A percentile compares a stretch with the other conserved stretches of the same genome.
phyloP scores from a whole-genome alignment of 352 stramenopile species.

The Phytophthora aleatoria region DNA sequence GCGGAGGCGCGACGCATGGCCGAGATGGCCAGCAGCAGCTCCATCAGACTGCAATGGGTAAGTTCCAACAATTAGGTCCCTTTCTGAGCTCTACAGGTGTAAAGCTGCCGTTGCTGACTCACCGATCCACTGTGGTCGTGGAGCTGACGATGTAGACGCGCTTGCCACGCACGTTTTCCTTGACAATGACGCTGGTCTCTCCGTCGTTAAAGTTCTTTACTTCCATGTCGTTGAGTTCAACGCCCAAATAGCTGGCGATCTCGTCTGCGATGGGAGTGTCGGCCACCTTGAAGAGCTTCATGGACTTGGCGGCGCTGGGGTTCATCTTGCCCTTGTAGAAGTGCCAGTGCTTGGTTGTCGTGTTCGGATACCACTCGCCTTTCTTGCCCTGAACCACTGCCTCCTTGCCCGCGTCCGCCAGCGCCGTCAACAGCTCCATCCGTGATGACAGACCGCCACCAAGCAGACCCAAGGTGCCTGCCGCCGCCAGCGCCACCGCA shows the following conservation, averaged over 20 bases:
- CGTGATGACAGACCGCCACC: conserved; percentile 33
- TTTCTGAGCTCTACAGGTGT: not conserved
- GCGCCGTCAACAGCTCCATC: conserved; percentile 8
- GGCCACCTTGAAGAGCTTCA: conserved; percentile 91
- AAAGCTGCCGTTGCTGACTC: not conserved
- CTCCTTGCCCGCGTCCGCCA: conserved; percentile 17
- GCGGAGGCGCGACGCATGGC: conserved; percentile 84
- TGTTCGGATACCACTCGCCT: conserved; percentile 74
- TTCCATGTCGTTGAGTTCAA: conserved; percentile 80
- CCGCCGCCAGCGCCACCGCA: conserved; percentile 38
- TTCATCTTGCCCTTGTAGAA: conserved; percentile 91
- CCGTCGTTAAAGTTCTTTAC: conserved; percentile 86
- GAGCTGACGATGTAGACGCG: conserved; percentile 89
- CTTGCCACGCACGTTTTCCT: conserved; percentile 80
- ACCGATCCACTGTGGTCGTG: conserved; percentile 87
- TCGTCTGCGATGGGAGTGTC: conserved; percentile 88
- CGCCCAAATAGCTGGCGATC: conserved; percentile 81
- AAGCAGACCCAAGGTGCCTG: conserved; percentile 39
- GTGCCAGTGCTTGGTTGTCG: conserved; percentile 88
- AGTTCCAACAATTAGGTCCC: conserved; percentile 4
- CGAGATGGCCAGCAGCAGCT: conserved; percentile 83
- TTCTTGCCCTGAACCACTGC: conserved; percentile 17
- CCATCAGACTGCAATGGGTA: conserved; percentile 64
- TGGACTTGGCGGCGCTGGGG: conserved; percentile 75
- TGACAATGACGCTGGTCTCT: conserved; percentile 78